Base-by-base conservation (phyloP, 225 moss, liverwort and hornwort genomes). In the Marchantia paleacea region DNA sequence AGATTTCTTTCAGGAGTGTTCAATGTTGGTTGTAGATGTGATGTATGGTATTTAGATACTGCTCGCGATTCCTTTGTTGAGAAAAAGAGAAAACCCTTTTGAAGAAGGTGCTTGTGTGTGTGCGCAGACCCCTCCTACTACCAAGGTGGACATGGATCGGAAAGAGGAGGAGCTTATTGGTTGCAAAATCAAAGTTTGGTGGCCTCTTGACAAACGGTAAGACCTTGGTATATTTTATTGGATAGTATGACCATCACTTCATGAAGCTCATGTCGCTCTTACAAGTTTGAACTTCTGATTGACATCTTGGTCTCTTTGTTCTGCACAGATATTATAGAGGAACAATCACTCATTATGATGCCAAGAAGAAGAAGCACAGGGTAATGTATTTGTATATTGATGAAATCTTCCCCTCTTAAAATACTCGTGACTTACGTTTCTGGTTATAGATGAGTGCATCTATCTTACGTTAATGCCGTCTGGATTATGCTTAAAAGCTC, bases 201-300 rank as follows among this genome's bases (percentile, higher is more conserved):
- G 99, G 99, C 99, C 99, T 39, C 88, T 99, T 84, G 99, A 99
- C 83, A 91, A 84, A 77, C 85, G 89, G 99, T 99, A 89, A 73
- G 5, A 6, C 0, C 25, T 24, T 4, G 52, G 29, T 12, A 14
- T 13, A 68, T 68, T 14, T 68, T 24, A 24, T 22, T 73, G 20
- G 10, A 49, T 12, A 20, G 11, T 6, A 51, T 9, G 10, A 72
- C 12, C 48, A 1, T 48, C 51, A 22, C n/a, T 22, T 2, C 9
- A 10, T 8, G n/a, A 19, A n/a, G 39, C 39, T 39, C 39, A 24
- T 50, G 22, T 72, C 48, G 3, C n/a, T 39, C 12, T n/a, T 72
- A 52, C n/a, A 3, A 52, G 13, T 3, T 78, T 12, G n/a, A 26
- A 18, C 24, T 14, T 64, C n/a, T 13, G 14, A 39, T 39, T 52